These are phyloP conservation scores for Nicotiana knightiana DNA, from an alignment of 257 asterid species.

Conservation along the genomic window DNA sequence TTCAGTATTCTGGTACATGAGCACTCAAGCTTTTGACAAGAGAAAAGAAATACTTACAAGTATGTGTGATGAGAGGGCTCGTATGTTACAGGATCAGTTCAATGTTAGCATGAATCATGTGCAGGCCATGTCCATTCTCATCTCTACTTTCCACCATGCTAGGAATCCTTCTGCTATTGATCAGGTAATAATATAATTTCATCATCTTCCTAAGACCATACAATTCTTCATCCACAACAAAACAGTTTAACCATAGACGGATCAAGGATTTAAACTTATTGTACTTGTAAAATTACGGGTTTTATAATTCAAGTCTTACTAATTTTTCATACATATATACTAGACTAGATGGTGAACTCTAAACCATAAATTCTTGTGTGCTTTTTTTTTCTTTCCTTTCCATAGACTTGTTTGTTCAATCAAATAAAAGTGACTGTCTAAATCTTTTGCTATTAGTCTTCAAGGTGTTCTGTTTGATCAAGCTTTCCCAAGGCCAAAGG, in stretches of 20 bases:
- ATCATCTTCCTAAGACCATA: not conserved
- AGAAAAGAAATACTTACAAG: constrained; percentile 83
- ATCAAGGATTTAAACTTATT: not conserved
- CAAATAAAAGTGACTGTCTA: not conserved
- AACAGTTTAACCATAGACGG: not conserved
- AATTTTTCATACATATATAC: not conserved
- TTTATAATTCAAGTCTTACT: not conserved
- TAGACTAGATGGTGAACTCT: not conserved
- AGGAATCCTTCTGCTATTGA: constrained; percentile 86
- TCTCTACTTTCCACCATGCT: constrained; percentile 86
- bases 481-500: no score
- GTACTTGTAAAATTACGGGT: not conserved
- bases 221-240: no score
- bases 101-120: constrained; percentile 94
- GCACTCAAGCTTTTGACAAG: constrained; percentile 53
- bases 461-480: not conserved
- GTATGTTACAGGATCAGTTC: constrained; percentile 97
- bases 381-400: not conserved
- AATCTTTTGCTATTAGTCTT: not conserved
- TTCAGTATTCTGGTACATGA: constrained; percentile 47
- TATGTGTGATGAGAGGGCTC: constrained; percentile 96
- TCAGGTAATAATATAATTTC: constrained; percentile 46
- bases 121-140: constrained; percentile 91
- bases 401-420: not conserved
- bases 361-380: not conserved